phyloP scores from a whole-genome alignment of 129 eudicot species.

The Scalesia atractyloides region DNA sequence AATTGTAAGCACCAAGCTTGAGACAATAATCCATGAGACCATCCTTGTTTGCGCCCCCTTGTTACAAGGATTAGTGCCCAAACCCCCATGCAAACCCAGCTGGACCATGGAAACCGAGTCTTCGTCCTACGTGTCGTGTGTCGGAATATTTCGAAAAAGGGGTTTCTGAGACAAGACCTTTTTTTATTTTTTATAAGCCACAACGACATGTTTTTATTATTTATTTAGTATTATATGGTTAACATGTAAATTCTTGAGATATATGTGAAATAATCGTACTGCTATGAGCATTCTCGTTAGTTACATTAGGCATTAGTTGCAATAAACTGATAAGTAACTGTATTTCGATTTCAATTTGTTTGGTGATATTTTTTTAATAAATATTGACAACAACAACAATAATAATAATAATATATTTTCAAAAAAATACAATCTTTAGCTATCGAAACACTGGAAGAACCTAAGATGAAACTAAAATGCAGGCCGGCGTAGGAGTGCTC shows the following conservation, averaged over 20 bases:
- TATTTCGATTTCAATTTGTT: too few relatives aligned
- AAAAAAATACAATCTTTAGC: too few relatives aligned
- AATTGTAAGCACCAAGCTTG: constrained; percentile 8
- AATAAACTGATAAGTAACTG: too few relatives aligned
- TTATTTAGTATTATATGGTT: background rate
- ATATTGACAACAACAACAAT: too few relatives aligned
- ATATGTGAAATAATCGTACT: background rate
- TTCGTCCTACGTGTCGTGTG: constrained; percentile 37
- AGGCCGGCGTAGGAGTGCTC: too few relatives aligned
- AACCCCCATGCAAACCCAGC: constrained; percentile 22
- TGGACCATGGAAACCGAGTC: constrained; percentile 26
- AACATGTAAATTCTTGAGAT: background rate
- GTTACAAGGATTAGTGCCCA: constrained; percentile 54
- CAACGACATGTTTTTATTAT: background rate
- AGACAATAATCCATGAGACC: constrained; percentile 45
- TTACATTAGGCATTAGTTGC: background rate
- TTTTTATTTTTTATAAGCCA: background rate
- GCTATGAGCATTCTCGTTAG: background rate
- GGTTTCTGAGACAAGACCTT: background rate
- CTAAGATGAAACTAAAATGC: too few relatives aligned
- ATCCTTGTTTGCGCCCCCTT: constrained; percentile 67
- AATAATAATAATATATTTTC: too few relatives aligned
- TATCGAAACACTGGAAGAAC: too few relatives aligned
- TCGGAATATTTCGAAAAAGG: constrained; percentile 27
- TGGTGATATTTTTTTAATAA: too few relatives aligned